phyloP scores from a whole-genome alignment of 2,329 filamentous ascomycete species.

The Hypocreales sp. region DNA sequence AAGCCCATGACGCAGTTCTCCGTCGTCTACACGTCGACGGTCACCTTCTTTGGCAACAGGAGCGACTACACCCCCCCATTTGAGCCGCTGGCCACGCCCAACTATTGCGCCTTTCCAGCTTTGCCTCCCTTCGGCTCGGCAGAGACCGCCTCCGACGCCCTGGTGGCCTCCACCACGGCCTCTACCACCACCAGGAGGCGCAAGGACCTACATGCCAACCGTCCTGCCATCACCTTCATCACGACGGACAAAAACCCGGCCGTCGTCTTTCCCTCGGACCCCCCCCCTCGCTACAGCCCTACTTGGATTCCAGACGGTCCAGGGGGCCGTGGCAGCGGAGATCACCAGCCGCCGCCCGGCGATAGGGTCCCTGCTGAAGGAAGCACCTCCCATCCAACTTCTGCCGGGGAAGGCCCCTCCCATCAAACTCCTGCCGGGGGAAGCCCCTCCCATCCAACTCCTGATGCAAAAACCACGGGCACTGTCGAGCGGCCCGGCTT shows the following conservation, averaged over 20 bases:
- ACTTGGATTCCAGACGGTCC: constrained; percentile 2
- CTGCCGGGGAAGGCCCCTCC: no score
- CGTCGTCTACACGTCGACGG: constrained; percentile 31
- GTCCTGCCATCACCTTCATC: constrained; percentile 25
- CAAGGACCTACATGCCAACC: background rate
- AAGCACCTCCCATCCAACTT: no score
- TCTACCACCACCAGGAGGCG: background rate
- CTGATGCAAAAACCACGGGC: no score
- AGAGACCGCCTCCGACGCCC: no score
- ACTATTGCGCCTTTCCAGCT: constrained; percentile 14
- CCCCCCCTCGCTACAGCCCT: constrained; percentile 22
- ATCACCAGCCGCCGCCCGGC: constrained; percentile 7
- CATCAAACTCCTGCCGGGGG: no score
- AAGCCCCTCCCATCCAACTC: no score
- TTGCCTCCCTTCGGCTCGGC: background rate
- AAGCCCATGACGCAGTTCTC: constrained; percentile 23
- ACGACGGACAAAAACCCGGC: constrained; percentile 41
- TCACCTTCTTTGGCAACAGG: constrained; percentile 30
- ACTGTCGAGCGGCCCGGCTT: no score
- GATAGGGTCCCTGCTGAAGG: background rate
- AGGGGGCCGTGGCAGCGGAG: constrained; percentile 1
- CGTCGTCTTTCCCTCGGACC: constrained; percentile 24
- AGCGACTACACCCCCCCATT: constrained; percentile 30
- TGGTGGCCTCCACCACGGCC: background rate
- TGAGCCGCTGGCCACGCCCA: constrained; percentile 22